Evolutionary conservation across 1,284 basidiomycete species (phyloP).

Genomic region (Pterulicium gracile): DNA sequence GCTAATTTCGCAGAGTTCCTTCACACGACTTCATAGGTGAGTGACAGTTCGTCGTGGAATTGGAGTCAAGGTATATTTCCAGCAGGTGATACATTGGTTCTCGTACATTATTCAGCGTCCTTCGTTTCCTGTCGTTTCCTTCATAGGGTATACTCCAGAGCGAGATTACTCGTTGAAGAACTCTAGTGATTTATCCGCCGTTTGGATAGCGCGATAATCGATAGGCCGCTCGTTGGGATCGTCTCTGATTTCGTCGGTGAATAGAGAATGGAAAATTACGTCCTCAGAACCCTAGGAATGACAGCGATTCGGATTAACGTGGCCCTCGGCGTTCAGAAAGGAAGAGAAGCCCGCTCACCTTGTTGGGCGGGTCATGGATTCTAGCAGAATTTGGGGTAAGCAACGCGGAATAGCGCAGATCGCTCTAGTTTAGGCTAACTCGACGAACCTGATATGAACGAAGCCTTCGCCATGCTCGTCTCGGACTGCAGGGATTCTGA

Average conservation of each 20-base stretch:
- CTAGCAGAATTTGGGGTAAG: slow-evolving; percentile 15
- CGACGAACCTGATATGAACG: slow-evolving; percentile 56
- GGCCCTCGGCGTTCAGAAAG: no score
- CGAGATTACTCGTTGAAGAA: slow-evolving; percentile 69
- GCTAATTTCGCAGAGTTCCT: no score
- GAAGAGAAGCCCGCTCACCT: slow-evolving; percentile 33
- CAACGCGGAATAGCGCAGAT: slow-evolving; percentile 2
- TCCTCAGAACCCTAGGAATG: slow-evolving; percentile 46
- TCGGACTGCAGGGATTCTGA: slow-evolving; percentile 54
- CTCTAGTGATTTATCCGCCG: slow-evolving; percentile 42
- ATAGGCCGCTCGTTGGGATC: slow-evolving; percentile 41
- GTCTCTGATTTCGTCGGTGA: slow-evolving; percentile 50
- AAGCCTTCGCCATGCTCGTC: slow-evolving; percentile 55
- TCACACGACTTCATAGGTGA: no score
- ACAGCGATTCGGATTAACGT: slow-evolving; percentile 9
- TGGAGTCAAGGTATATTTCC: no score
- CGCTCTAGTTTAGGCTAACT: slow-evolving; percentile 6
- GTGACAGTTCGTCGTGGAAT: no score
- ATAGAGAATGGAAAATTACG: slow-evolving; percentile 59
- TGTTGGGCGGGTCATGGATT: slow-evolving; percentile 67
- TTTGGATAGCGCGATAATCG: slow-evolving; percentile 56
- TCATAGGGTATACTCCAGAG: no score
- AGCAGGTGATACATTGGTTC: no score
- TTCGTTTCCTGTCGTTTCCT: no score
- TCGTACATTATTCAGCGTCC: no score